Conservation (phyloP, 768 basidiomycete genomes). For the Collybia nuda region DNA sequence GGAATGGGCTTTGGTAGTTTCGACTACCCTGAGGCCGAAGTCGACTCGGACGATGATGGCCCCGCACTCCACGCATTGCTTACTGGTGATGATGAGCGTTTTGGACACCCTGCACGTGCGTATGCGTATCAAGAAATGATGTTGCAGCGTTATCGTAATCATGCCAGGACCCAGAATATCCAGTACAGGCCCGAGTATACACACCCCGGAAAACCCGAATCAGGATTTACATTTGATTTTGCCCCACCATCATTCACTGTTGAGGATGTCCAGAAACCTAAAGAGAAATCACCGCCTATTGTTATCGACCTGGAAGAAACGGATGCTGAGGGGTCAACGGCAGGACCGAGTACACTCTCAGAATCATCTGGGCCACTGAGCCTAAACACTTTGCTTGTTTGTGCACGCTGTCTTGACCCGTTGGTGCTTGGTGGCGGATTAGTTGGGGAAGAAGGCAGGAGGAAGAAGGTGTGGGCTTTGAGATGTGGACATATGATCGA, state of each 20-base stretch:
- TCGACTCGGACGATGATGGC: slow-evolving; percentile 10
- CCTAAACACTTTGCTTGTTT: slow-evolving; percentile 52
- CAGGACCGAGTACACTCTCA: slow-evolving; percentile 8
- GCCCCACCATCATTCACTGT: slow-evolving; percentile 34
- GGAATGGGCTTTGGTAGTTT: not conserved
- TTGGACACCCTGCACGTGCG: slow-evolving; percentile 4
- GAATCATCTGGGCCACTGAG: slow-evolving; percentile 12
- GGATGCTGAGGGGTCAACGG: slow-evolving; percentile 38
- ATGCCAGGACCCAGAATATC: slow-evolving; percentile 15
- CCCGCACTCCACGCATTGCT: slow-evolving; percentile 11
- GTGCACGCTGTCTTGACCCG: slow-evolving; percentile 66
- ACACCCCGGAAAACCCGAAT: slow-evolving; percentile 51
- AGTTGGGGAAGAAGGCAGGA: slow-evolving; percentile 41
- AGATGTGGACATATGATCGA: slow-evolving; percentile 80
- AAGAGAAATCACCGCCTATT: slow-evolving; percentile 23
- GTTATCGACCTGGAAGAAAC: slow-evolving; percentile 31
- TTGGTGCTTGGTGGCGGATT: slow-evolving; percentile 54
- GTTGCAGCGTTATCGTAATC: not conserved
- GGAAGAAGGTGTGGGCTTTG: slow-evolving; percentile 64
- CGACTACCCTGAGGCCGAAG: no score
- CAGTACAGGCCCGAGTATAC: slow-evolving; percentile 64
- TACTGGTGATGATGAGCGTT: slow-evolving; percentile 1
- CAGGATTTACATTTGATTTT: slow-evolving; percentile 75
- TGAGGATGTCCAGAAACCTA: slow-evolving; percentile 17
- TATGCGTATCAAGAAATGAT: slow-evolving; percentile 7